A percentile compares a stretch with the other conserved stretches of the same genome.
Conservation (phyloP, 441 rosid genomes). For the Hypseocharis bilobata region DNA sequence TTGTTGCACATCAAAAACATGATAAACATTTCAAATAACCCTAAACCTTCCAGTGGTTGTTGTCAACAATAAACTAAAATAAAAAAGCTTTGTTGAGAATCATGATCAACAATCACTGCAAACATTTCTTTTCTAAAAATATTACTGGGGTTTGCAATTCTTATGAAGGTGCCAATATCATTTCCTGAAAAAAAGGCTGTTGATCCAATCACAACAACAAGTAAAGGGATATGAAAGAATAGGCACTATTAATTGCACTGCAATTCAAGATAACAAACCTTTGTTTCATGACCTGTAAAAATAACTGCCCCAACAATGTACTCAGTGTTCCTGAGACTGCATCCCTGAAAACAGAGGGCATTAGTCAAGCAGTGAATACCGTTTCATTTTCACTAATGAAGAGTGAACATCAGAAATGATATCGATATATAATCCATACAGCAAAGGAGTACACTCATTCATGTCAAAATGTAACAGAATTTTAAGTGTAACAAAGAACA, state of each 20-base stretch:
- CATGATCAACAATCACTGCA: conserved; percentile 1
- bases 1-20: background rate
- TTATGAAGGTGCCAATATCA: background rate
- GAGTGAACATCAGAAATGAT: conserved; percentile 6
- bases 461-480: background rate
- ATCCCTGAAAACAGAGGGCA: conserved; percentile 56
- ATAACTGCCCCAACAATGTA: conserved; percentile 74
- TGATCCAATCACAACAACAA: background rate
- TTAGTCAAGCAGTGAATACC: conserved; percentile 13
- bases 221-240: background rate
- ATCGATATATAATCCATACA: background rate
- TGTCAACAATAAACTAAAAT: too few relatives aligned
- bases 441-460: background rate
- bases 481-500: background rate
- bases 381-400: conserved; percentile 7
- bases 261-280: conserved; percentile 43
- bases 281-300: conserved; percentile 87
- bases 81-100: background rate
- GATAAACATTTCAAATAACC: background rate
- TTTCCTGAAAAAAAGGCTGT: background rate
- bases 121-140: conserved; percentile 9
- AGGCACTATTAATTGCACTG: background rate
- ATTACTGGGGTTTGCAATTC: conserved; percentile 3
- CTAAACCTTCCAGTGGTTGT: background rate
- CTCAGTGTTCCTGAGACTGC: conserved; percentile 95